phyloP scores from a whole-genome alignment of 2,329 filamentous ascomycete genomes.

The Canariomyces notabilis region DNA sequence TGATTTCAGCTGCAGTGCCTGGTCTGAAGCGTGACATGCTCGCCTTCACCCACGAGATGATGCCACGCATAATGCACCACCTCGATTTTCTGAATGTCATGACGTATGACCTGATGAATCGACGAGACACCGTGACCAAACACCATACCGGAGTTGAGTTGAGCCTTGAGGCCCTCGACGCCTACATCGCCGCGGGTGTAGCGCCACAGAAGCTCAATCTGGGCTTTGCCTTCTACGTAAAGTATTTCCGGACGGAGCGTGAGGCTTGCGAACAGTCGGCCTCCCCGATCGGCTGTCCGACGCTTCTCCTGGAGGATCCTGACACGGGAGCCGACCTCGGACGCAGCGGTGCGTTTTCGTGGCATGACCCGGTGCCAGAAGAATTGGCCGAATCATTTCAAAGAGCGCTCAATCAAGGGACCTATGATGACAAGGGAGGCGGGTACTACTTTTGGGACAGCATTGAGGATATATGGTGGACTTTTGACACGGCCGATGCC shows the following conservation, averaged over 20 bases:
- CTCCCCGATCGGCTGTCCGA: conserved; percentile 53
- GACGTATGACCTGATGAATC: conserved; percentile 70
- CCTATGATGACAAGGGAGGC: conserved; percentile 52
- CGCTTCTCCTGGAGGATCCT: conserved; percentile 54
- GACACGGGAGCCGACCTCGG: conserved; percentile 55
- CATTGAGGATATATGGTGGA: conserved; percentile 61
- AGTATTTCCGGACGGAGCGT: conserved; percentile 57
- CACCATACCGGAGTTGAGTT: conserved; percentile 58
- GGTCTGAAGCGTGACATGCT: conserved; percentile 61
- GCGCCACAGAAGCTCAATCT: conserved; percentile 54
- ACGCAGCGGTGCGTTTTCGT: conserved; percentile 51
- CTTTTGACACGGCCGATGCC: conserved; percentile 60
- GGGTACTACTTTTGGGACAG: conserved; percentile 66
- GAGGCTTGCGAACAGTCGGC: conserved; percentile 39
- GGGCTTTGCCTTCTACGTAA: conserved; percentile 65
- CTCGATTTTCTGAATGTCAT: conserved; percentile 68
- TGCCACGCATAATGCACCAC: conserved; percentile 52
- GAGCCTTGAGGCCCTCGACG: conserved; percentile 50
- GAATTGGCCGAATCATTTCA: conserved; percentile 54
- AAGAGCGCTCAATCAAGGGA: conserved; percentile 47
- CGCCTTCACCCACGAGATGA: conserved; percentile 53
- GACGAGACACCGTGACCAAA: conserved; percentile 59
- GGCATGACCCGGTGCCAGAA: conserved; percentile 48
- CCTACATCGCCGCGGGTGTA: conserved; percentile 55
- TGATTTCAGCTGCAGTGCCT: conserved; percentile 64